Evolutionary conservation across 2,329 filamentous ascomycete species (phyloP).

Genomic region (Simplicillium sp.): DNA sequence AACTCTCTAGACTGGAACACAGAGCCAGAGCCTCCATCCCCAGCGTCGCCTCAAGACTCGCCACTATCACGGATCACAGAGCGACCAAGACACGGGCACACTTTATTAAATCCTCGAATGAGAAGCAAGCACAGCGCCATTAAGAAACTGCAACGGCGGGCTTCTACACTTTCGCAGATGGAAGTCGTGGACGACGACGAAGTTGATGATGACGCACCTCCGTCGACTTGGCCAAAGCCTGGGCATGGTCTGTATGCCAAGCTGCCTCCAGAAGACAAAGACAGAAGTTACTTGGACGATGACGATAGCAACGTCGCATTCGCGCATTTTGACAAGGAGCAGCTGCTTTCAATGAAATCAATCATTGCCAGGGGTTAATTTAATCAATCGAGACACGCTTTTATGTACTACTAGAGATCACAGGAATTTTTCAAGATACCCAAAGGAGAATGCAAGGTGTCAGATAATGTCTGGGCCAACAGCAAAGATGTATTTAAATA

Average conservation of each 20-base stretch:
- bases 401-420: not conserved
- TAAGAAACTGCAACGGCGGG: slow-evolving; percentile 22
- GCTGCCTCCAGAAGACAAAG: slow-evolving; percentile 25
- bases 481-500: too few relatives aligned
- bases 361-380: slow-evolving; percentile 16
- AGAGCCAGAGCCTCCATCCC: slow-evolving; percentile 4
- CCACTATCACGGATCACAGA: slow-evolving; percentile 9
- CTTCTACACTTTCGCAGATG: slow-evolving; percentile 7
- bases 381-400: not conserved
- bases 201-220: slow-evolving; percentile 22
- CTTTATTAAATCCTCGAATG: slow-evolving; percentile 14
- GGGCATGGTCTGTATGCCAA: slow-evolving; percentile 29
- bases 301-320: slow-evolving; percentile 32
- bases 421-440: not conserved
- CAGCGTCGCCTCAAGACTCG: not conserved
- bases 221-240: slow-evolving; percentile 29
- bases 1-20: slow-evolving; percentile 29
- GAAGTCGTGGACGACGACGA: slow-evolving; percentile 15
- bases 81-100: slow-evolving; percentile 20
- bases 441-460: slow-evolving; percentile 3
- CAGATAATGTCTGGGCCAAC: slow-evolving; percentile 5
- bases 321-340: slow-evolving; percentile 31
- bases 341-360: slow-evolving; percentile 23
- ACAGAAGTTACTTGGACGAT: slow-evolving; percentile 24
- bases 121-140: slow-evolving; percentile 20